Base-by-base conservation (phyloP, 345 rosid species). In the Hibiscus trionum region DNA sequence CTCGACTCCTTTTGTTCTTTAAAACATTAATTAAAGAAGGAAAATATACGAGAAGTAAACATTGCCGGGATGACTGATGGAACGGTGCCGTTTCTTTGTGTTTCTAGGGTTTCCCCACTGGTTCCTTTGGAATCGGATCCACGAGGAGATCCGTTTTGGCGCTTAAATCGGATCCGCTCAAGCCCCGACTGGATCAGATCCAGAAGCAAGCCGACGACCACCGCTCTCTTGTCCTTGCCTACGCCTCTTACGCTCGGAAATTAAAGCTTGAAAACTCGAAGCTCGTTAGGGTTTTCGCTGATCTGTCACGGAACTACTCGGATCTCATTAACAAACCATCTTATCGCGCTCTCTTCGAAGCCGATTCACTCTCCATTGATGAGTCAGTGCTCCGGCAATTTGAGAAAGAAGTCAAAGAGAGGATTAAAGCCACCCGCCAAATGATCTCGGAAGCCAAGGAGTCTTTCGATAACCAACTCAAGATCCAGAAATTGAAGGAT, bases 121-220 rank as follows among this genome's bases (percentile, higher is more conserved):
- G 66, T 50, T 46, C 82, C 2, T 71, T 76, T 72, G 87, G 88
- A 71, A 71, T 84, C 21, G 93, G 89, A 83, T 85, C 86, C 58
- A 75, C 75, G 7, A 78, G 97, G 72, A 88, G 99, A 77, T 88
- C 92, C 72, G 84, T 90, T 2, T 79, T 92, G 77, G 97, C 96
- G 58, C 77, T 88, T 66, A 95, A 95, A 79, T 84, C 89, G 67
- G 96, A 90, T 87, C 98, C 99, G 1, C 79, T 90, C 47, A 95
- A 88, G 90, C 96, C 99, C 16, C 84, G 97, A 46, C 11, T 92
- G 74, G 90, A 89, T 56, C 99, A 89, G 93, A 88, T 95, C 85
- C 88, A 87, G 71, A 95, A 95, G 78, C 99, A 92, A 83, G 98
- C 98, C 5, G 97, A 89, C n/a, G 98, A 95, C 55, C 99, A 95